A percentile compares a stretch with the other conserved stretches of the same genome.
Evolutionary conservation across 2,329 filamentous ascomycete species (phyloP).

Genomic region (Penicillium sp.): DNA sequence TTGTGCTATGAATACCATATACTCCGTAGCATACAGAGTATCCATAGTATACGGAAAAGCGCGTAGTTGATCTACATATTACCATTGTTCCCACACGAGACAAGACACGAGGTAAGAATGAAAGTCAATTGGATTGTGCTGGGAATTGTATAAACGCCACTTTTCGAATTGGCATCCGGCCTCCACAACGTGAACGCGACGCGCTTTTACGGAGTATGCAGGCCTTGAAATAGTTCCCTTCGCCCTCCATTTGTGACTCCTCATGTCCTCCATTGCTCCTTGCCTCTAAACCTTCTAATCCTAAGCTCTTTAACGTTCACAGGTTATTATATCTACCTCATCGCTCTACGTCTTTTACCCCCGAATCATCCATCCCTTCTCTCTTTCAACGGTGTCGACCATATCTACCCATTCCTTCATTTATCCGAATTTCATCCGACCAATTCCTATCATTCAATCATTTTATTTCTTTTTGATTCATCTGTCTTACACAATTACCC

Average conservation of each 20-base stretch:
- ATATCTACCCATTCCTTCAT: constrained; percentile 8
- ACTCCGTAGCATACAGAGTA: no score
- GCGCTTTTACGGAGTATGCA: constrained; percentile 12
- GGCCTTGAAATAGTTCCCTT: constrained; percentile 23
- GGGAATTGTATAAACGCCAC: constrained; percentile 12
- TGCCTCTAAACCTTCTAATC: constrained; percentile 3
- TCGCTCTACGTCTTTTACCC: not conserved
- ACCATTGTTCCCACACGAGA: not conserved
- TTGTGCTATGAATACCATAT: not conserved
- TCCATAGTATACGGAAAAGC: not conserved
- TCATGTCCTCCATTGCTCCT: constrained; percentile 5
- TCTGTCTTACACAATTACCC: not conserved
- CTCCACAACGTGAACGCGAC: constrained; percentile 22
- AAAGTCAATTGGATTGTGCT: constrained; percentile 10
- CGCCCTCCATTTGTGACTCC: constrained; percentile 13
- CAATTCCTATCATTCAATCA: constrained; percentile 8
- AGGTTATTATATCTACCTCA: constrained; percentile 10
- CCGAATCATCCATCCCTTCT: constrained; percentile 1
- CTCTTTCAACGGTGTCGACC: constrained; percentile 1
- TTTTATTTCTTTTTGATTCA: not conserved
- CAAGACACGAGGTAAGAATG: constrained; percentile 3
- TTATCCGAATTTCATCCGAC: constrained; percentile 1
- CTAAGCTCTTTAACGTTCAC: constrained; percentile 3
- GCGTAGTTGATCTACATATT: constrained; percentile 3
- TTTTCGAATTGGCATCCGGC: not conserved